phyloP scores from a whole-genome alignment of 169 alveolate genomes.

The Cryptosporidium parvum region DNA sequence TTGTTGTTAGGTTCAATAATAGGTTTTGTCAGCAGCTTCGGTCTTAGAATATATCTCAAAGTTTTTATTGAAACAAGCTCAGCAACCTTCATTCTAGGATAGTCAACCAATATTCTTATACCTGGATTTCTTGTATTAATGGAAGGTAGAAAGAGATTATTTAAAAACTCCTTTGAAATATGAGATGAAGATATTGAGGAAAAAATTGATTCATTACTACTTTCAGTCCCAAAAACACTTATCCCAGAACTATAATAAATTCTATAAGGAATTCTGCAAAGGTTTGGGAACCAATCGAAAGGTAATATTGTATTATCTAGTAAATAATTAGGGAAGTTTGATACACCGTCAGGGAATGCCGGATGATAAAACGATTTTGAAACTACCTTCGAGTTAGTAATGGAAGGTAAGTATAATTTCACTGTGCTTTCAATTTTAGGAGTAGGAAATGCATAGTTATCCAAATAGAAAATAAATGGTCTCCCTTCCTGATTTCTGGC shows the following conservation, averaged over 20 bases:
- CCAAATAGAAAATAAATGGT: constrained; percentile 8
- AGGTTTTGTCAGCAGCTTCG: constrained; percentile 9
- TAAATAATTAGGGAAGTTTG: constrained; percentile 22
- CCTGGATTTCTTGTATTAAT: constrained; percentile 1
- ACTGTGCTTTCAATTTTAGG: constrained; percentile 20
- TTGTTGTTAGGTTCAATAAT: constrained; percentile 13
- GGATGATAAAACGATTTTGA: constrained; percentile 33
- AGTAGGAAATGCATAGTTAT: neutral
- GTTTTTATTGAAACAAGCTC: constrained; percentile 44
- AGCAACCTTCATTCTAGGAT: constrained; percentile 37
- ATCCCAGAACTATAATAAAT: constrained; percentile 15
- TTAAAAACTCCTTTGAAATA: neutral
- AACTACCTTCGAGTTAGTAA: constrained; percentile 26
- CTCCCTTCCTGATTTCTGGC: constrained; percentile 15
- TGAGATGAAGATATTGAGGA: constrained; percentile 11
- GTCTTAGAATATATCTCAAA: constrained; percentile 11
- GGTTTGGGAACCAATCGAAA: constrained; percentile 11
- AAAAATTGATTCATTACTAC: constrained; percentile 36
- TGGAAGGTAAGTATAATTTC: constrained; percentile 2
- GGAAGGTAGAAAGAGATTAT: neutral
- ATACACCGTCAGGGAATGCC: constrained; percentile 16
- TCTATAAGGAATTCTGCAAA: constrained; percentile 36
- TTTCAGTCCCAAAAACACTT: constrained; percentile 43
- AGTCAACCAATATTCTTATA: constrained; percentile 26
- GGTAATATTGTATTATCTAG: constrained; percentile 15